Evolutionary conservation across 2,329 filamentous ascomycete species (phyloP).

Genomic region (Fusarium mexicanum): DNA sequence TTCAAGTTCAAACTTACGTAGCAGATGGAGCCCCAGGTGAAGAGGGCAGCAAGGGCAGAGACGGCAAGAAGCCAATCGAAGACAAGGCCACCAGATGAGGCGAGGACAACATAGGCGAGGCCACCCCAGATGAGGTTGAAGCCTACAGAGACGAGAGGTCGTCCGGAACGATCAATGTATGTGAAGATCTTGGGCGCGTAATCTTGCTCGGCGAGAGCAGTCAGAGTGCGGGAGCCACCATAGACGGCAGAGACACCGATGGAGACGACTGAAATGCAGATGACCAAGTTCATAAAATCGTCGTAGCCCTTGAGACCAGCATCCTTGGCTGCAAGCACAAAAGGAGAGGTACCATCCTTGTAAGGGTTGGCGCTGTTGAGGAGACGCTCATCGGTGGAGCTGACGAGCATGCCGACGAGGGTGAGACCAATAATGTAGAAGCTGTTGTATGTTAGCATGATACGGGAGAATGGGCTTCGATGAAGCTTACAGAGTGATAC

Average conservation of each 20-base stretch:
- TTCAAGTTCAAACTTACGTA: constrained; percentile 38
- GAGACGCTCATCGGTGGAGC: constrained; percentile 55
- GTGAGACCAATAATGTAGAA: constrained; percentile 62
- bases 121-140: constrained; percentile 58
- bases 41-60: constrained; percentile 70
- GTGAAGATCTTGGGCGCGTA: constrained; percentile 64
- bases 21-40: constrained; percentile 74
- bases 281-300: constrained; percentile 63
- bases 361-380: constrained; percentile 47
- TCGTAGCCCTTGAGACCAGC: constrained; percentile 59
- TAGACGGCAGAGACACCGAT: constrained; percentile 65
- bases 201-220: constrained; percentile 65
- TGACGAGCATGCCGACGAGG: constrained; percentile 58
- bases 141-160: constrained; percentile 59
- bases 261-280: constrained; percentile 63
- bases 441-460: not conserved
- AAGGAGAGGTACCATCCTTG: constrained; percentile 56
- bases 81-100: constrained; percentile 58
- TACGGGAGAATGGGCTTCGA: constrained; percentile 13
- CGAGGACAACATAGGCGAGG: constrained; percentile 59
- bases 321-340: constrained; percentile 60
- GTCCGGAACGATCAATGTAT: constrained; percentile 64
- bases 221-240: constrained; percentile 64
- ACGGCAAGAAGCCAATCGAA: constrained; percentile 73
- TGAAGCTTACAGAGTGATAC: constrained; percentile 54